phyloP scores from a whole-genome alignment of 2,329 filamentous ascomycete genomes.

The Myrmaecium sp. region DNA sequence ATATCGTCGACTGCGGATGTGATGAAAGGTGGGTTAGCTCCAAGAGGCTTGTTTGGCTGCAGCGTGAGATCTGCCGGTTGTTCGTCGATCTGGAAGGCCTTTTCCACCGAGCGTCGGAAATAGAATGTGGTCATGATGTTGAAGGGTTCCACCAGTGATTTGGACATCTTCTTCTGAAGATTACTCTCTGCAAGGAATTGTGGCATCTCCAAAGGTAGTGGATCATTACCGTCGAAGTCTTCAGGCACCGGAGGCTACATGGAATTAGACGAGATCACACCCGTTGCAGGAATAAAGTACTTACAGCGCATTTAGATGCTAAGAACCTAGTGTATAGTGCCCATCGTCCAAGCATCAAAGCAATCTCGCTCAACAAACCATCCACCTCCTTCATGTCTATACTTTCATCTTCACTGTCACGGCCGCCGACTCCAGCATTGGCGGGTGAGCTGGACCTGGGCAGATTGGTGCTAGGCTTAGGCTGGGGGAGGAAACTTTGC shows the following conservation, averaged over 20 bases:
- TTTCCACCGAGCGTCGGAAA: constrained; percentile 89
- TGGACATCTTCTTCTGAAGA: constrained; percentile 59
- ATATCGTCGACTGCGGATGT: constrained; percentile 94
- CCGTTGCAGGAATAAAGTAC: constrained; percentile 15
- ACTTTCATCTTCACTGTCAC: constrained; percentile 63
- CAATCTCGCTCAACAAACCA: constrained; percentile 68
- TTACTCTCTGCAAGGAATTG: constrained; percentile 63
- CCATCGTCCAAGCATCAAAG: constrained; percentile 86
- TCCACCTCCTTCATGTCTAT: constrained; percentile 97
- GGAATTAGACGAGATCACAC: background rate
- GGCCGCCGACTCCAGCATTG: constrained; percentile 16
- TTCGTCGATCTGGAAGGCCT: constrained; percentile 93
- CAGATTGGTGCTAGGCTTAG: constrained; percentile 43
- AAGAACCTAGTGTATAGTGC: constrained; percentile 83
- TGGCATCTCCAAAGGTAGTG: constrained; percentile 46
- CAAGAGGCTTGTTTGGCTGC: constrained; percentile 52
- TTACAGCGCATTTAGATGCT: constrained; percentile 66
- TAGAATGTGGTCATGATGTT: constrained; percentile 92
- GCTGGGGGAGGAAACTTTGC: constrained; percentile 70
- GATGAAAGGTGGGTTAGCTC: constrained; percentile 72
- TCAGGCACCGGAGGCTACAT: constrained; percentile 22
- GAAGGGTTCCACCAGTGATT: constrained; percentile 63
- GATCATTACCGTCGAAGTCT: constrained; percentile 35
- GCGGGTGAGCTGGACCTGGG: constrained; percentile 65
- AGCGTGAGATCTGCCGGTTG: constrained; percentile 64